Percentiles rank a stretch among this genome's conserved stretches.
phyloP scores from a whole-genome alignment of 2,329 filamentous ascomycete genomes.

The Botrytis elliptica region DNA sequence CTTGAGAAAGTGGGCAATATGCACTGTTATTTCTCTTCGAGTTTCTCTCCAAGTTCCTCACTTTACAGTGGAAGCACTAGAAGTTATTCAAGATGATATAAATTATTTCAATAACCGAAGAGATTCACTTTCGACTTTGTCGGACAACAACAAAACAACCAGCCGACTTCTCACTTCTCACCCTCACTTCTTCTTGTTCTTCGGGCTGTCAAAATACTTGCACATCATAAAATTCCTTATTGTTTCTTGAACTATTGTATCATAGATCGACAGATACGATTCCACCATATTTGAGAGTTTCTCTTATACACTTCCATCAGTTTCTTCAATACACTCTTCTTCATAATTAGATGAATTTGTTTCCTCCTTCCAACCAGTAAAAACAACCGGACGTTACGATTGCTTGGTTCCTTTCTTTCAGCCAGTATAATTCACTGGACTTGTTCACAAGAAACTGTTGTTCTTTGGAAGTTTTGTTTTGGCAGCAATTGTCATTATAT shows the following conservation, averaged over 20 bases:
- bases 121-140: constrained; percentile 1
- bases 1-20: background rate
- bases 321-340: background rate
- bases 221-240: background rate
- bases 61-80: background rate
- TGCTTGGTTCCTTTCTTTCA: background rate
- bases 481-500: background rate
- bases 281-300: background rate
- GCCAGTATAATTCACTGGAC: background rate
- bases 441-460: background rate
- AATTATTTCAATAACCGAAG: background rate
- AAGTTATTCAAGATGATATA: background rate
- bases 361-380: background rate
- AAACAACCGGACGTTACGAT: background rate
- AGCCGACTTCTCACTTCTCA: background rate
- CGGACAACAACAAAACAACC: background rate
- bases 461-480: background rate
- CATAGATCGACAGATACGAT: background rate
- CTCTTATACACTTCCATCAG: background rate
- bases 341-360: background rate
- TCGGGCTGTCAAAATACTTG: background rate
- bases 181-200: background rate
- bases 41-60: too few species aligned
- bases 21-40: background rate
- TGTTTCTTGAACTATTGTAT: background rate